Base-by-base conservation (phyloP, 768 basidiomycete species). In the Psilocybe subaeruginosa region DNA sequence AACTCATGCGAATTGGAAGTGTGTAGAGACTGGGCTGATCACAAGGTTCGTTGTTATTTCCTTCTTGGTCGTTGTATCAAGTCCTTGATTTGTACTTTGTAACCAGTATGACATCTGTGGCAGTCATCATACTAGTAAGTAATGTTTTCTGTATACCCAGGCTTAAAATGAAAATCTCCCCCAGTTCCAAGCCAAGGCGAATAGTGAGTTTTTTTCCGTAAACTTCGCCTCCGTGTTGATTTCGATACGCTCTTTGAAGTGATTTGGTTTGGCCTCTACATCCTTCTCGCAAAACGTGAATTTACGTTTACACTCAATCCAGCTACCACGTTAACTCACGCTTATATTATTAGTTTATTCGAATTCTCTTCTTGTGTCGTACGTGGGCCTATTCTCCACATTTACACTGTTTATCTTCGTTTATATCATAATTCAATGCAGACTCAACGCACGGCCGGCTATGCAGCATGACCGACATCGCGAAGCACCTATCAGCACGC, bases 201-300 rank as follows among this genome's bases (percentile, higher is more conserved):
- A 62, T 55, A 50, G 65, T 66, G 11, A 49, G 62, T 53, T 6
- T 11, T 7, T 7, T 7, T 7, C 33, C 33, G 33, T 35, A 35
- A 7, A 35, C 33, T 35, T 27, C n/a, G 8, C 47, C 11, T 27
- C 7, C 3, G 11, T 29, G 8, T n/a, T 27, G 31, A 17, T 12
- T 16, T 23, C 11, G 2, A n/a, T 23, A 1, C 27, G 23, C 23
- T 23, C 23, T 23, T 14, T 39, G 5, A 7, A 66, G 66, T 64
- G 58, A 46, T 66, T 23, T 66, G 66, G 66, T 64, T 66, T 23
- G 63, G 60, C 0, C 30, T 67, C 2, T 67, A 67, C 48, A 55
- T 67, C 12, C 23, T 67, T 43, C 55, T 67, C 23, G 66, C 64
- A 27, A 68, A 68, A 57, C n/a, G 66, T 68, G 8, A 29, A 61